These are phyloP conservation scores for Talaromyces trachyspermus DNA, from an alignment of 495 filamentous ascomycete species.

Conservation along the genomic window DNA sequence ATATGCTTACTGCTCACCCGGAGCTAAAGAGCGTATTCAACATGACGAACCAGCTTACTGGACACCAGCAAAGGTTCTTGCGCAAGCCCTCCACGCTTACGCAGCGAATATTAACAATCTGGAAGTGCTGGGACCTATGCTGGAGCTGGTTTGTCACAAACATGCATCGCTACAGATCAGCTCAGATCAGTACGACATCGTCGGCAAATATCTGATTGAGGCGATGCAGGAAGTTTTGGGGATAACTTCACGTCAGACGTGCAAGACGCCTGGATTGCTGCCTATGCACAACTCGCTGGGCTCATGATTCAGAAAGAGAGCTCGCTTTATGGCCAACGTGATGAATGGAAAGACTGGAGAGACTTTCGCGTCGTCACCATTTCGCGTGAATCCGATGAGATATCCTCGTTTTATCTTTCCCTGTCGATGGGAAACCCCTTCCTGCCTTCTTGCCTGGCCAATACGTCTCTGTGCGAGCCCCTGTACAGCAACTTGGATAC, in stretches of 20 bases:
- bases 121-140: constrained; percentile 47
- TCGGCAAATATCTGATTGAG: constrained; percentile 59
- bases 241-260: constrained; percentile 59
- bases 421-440: constrained; percentile 52
- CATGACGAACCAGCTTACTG: constrained; percentile 54
- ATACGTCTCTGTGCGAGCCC: constrained; percentile 56
- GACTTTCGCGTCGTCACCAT: constrained; percentile 59
- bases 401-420: constrained; percentile 65
- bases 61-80: constrained; percentile 57
- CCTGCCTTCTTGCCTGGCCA: constrained; percentile 60
- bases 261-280: constrained; percentile 59
- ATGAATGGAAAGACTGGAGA: constrained; percentile 57
- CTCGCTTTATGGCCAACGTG: constrained; percentile 49
- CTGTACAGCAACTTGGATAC: constrained; percentile 50
- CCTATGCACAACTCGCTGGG: constrained; percentile 65
- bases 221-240: constrained; percentile 60
- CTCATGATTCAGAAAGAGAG: constrained; percentile 60
- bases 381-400: constrained; percentile 53
- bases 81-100: constrained; percentile 60
- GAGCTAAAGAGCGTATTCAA: constrained; percentile 62
- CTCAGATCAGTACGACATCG: constrained; percentile 60
- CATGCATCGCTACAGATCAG: constrained; percentile 64
- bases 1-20: constrained; percentile 55
- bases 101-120: constrained; percentile 67
- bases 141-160: constrained; percentile 71